Evolutionary conservation across 169 alveolate species (phyloP), one percentile per base, ranked within the genome.

Genomic region (Fabrea salina): DNA sequence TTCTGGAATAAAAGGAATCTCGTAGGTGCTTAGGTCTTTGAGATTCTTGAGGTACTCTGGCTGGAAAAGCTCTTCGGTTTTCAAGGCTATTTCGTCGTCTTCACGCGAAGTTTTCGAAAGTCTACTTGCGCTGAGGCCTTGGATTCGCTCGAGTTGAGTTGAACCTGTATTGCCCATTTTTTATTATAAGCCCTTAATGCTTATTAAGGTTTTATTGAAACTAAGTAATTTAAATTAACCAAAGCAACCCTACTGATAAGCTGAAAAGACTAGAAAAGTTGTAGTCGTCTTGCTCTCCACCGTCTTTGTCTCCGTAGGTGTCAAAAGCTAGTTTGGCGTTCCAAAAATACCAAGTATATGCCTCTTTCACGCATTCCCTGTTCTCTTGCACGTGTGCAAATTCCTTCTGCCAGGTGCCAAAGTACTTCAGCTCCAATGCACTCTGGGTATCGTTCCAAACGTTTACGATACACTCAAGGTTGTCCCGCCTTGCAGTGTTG

Each of bases 141-240:
- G 32, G 44, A 61, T 51, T 27, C 74, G 44, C 11, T 61, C 74
- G 32, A 47, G 39, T 61, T 35, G 39, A 32, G 74, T 51, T 30
- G 74, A 61, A 16, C 74, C 74, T n/a, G 74, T 61, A 30, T 30
- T 61, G 16, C 74, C 74, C 74, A 61, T 61, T n/a, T 54, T 54
- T 54, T 54, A 54, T 54, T n/a, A n/a, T n/a, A n/a, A n/a, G n/a
- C n/a, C n/a, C n/a, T n/a, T n/a, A n/a, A n/a, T n/a, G n/a, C n/a
- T n/a, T n/a, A n/a, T n/a, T n/a, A n/a, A n/a, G n/a, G n/a, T n/a
- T n/a, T n/a, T n/a, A n/a, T n/a, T n/a, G n/a, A n/a, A n/a, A n/a
- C n/a, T n/a, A n/a, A n/a, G n/a, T n/a, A n/a, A n/a, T n/a, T n/a
- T n/a, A n/a, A n/a, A n/a, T n/a, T n/a, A n/a, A n/a, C n/a, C n/a